Conservation (phyloP, 1,139 yeast species). For the Suhomyces ambrosiae region DNA sequence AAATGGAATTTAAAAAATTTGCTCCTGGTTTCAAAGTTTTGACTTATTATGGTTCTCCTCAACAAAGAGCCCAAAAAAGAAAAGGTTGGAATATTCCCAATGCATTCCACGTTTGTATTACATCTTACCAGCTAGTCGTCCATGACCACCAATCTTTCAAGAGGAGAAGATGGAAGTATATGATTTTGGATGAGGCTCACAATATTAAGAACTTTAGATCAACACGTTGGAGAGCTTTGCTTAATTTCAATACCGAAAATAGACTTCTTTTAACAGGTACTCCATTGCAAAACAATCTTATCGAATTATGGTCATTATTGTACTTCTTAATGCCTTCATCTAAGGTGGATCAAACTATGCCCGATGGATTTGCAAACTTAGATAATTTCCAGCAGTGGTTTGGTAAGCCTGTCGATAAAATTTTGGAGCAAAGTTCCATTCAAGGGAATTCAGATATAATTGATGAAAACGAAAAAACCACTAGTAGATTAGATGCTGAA, state of each 20-base stretch:
- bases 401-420: conserved; percentile 91
- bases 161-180: conserved; percentile 90
- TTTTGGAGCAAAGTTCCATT: conserved; percentile 66
- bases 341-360: conserved; percentile 70
- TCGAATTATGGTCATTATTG: conserved; percentile 90
- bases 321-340: conserved; percentile 95
- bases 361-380: conserved; percentile 94
- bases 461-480: conserved; percentile 43
- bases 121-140: conserved; percentile 93
- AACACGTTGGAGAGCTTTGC: conserved; percentile 93
- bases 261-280: conserved; percentile 92
- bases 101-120: conserved; percentile 94
- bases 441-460: conserved; percentile 47
- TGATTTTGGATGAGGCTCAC: conserved; percentile 98
- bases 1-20: conserved; percentile 97
- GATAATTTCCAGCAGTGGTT: conserved; percentile 98
- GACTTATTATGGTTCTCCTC: conserved; percentile 98
- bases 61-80: conserved; percentile 92
- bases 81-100: conserved; percentile 98
- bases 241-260: conserved; percentile 90
- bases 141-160: conserved; percentile 95
- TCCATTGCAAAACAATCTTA: conserved; percentile 87
- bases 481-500: conserved; percentile 56
- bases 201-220: conserved; percentile 95
- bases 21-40: conserved; percentile 97